Evolutionary conservation across 2,329 filamentous ascomycete species (phyloP).

Genomic region (Paecilomyces variotii): DNA sequence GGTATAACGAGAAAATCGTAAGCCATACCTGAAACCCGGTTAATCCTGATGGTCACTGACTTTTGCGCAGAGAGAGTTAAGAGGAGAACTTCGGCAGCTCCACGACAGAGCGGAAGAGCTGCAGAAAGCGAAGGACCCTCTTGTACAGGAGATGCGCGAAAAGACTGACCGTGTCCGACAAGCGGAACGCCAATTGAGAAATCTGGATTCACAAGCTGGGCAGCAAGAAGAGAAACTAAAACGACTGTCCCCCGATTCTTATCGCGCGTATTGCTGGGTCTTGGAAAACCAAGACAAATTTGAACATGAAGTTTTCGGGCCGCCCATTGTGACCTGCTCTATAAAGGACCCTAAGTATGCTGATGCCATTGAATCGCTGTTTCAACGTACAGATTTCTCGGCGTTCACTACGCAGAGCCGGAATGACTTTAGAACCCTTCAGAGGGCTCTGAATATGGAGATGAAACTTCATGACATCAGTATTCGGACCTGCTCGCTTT

Average conservation of each 20-base stretch:
- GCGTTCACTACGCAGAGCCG: slow-evolving; percentile 67
- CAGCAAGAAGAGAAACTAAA: slow-evolving; percentile 62
- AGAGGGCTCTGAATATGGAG: slow-evolving; percentile 53
- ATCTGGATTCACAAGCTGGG: slow-evolving; percentile 65
- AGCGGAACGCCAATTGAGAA: slow-evolving; percentile 45
- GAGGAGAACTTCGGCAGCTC: slow-evolving; percentile 28
- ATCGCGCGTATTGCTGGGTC: slow-evolving; percentile 73
- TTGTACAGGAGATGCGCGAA: slow-evolving; percentile 27
- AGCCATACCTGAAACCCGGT: slow-evolving; percentile 22
- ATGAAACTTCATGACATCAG: slow-evolving; percentile 63
- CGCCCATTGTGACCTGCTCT: slow-evolving; percentile 71
- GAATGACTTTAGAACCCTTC: slow-evolving; percentile 67
- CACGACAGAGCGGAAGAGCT: slow-evolving; percentile 35
- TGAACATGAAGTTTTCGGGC: slow-evolving; percentile 69
- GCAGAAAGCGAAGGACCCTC: slow-evolving; percentile 23
- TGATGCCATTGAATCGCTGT: slow-evolving; percentile 50
- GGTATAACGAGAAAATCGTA: slow-evolving; percentile 67
- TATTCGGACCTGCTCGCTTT: slow-evolving; percentile 55
- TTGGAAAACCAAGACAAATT: slow-evolving; percentile 62
- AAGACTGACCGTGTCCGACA: slow-evolving; percentile 30
- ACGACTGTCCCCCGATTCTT: slow-evolving; percentile 54
- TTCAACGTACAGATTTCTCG: slow-evolving; percentile 47
- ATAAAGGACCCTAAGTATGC: slow-evolving; percentile 64
- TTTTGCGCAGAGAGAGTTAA: slow-evolving; percentile 48
- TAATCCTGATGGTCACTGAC: slow-evolving; percentile 16